Evolutionary conservation across 768 basidiomycete species (phyloP).

Genomic region (Psilocybe sp.): DNA sequence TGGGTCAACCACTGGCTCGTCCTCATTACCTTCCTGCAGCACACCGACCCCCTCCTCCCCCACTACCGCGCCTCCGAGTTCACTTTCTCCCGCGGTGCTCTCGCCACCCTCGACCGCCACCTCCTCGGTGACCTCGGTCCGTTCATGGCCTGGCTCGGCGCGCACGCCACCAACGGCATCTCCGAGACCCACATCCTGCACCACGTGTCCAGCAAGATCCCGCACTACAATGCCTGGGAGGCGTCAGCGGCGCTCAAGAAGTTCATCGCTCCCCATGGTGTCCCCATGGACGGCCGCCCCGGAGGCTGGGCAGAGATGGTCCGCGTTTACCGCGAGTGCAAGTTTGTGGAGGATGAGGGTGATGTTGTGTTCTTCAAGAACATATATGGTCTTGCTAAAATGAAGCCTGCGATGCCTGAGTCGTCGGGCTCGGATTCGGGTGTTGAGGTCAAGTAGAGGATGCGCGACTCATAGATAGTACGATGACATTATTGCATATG

Average conservation of each 20-base stretch:
- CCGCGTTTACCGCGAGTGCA: slow-evolving; percentile 78
- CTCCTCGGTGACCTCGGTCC: slow-evolving; percentile 76
- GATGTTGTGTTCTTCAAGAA: slow-evolving; percentile 93
- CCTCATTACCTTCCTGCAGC: slow-evolving; percentile 95
- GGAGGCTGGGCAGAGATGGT: slow-evolving; percentile 80
- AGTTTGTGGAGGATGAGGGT: slow-evolving; percentile 95
- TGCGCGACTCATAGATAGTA: too few species aligned
- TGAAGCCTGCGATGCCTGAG: slow-evolving; percentile 65
- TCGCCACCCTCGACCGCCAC: slow-evolving; percentile 85
- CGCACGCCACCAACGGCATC: slow-evolving; percentile 85
- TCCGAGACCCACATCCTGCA: slow-evolving; percentile 93
- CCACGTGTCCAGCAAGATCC: slow-evolving; percentile 93
- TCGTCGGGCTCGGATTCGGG: slow-evolving; percentile 53
- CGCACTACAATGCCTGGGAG: slow-evolving; percentile 96
- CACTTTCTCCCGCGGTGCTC: slow-evolving; percentile 91
- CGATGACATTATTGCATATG: background rate
- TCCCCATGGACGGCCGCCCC: slow-evolving; percentile 67
- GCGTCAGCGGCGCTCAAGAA: slow-evolving; percentile 82
- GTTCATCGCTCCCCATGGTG: slow-evolving; percentile 60
- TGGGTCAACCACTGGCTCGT: slow-evolving; percentile 97
- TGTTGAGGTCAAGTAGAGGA: slow-evolving; percentile 45
- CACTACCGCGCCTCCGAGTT: slow-evolving; percentile 90
- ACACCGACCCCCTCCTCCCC: slow-evolving; percentile 92
- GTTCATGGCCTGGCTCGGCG: slow-evolving; percentile 83
- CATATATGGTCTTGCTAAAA: slow-evolving; percentile 70